Conservation (phyloP, 495 filamentous ascomycete genomes). For the Staphylotrichum tortipilum region DNA sequence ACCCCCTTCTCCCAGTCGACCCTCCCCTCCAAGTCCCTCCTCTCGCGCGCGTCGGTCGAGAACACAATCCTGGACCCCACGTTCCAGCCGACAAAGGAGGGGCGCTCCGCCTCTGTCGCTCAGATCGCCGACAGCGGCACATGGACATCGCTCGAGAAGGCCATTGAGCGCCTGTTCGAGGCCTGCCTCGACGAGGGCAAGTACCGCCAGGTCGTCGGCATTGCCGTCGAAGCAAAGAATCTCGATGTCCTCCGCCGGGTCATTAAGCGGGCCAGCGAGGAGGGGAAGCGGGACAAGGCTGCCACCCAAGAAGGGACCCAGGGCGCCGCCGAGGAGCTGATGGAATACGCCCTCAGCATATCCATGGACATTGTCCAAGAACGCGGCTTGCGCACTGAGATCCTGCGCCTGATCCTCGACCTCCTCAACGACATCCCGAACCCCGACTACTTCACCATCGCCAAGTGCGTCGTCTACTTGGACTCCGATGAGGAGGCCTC, state of each 20-base stretch:
- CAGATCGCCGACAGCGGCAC: slow-evolving; percentile 37
- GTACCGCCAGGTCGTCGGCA: slow-evolving; percentile 96
- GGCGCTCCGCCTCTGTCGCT: slow-evolving; percentile 39
- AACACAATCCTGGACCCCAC: slow-evolving; percentile 50
- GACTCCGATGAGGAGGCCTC: slow-evolving; percentile 88
- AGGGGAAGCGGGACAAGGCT: slow-evolving; percentile 60
- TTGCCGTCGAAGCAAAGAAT: slow-evolving; percentile 91
- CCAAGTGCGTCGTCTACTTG: slow-evolving; percentile 95
- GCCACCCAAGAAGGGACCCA: slow-evolving; percentile 37
- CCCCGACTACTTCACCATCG: slow-evolving; percentile 96
- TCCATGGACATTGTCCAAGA: slow-evolving; percentile 98
- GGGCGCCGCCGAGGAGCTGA: slow-evolving; percentile 75
- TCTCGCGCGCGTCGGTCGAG: slow-evolving; percentile 57
- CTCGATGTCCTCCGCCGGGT: slow-evolving; percentile 80
- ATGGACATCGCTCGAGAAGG: slow-evolving; percentile 64
- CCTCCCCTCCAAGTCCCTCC: slow-evolving; percentile 83
- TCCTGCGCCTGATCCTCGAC: slow-evolving; percentile 77
- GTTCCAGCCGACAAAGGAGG: slow-evolving; percentile 48
- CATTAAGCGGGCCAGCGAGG: slow-evolving; percentile 72
- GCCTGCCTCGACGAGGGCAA: slow-evolving; percentile 77
- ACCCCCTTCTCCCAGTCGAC: slow-evolving; percentile 90
- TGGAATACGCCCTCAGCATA: slow-evolving; percentile 93
- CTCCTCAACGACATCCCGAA: slow-evolving; percentile 79
- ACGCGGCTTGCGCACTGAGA: slow-evolving; percentile 67
- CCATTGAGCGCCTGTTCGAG: slow-evolving; percentile 87